These are phyloP conservation scores for Datura wrightii DNA, from an alignment of 257 asterid genomes.

Conservation along the genomic window DNA sequence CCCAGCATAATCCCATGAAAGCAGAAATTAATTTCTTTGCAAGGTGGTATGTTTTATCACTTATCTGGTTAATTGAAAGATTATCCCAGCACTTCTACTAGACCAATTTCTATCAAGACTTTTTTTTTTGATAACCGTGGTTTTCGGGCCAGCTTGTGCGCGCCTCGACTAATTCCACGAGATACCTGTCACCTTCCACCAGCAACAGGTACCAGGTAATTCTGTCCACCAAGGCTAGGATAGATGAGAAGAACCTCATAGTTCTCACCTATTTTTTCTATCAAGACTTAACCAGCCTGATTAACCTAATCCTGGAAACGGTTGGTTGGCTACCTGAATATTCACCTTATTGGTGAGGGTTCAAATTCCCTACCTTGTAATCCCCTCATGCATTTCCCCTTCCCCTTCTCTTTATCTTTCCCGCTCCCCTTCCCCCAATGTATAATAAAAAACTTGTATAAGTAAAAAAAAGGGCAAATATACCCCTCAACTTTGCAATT, in stretches of 20 bases:
- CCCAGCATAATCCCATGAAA: too few relatives aligned
- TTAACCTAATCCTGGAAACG: background rate
- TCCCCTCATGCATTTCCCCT: background rate
- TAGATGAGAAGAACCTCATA: too few relatives aligned
- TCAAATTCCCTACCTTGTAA: background rate
- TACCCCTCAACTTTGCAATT: too few relatives aligned
- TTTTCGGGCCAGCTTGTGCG: too few relatives aligned
- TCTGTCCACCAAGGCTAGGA: too few relatives aligned
- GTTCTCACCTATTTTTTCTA: background rate
- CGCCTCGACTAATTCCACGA: too few relatives aligned
- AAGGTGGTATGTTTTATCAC: too few relatives aligned
- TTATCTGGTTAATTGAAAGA: background rate
- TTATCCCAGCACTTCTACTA: background rate
- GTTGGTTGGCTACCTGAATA: background rate
- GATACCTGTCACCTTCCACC: too few relatives aligned
- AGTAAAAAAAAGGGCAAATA: background rate
- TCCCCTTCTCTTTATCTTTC: background rate
- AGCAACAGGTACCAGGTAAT: too few relatives aligned
- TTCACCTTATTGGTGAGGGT: constrained; percentile 3
- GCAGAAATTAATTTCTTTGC: too few relatives aligned
- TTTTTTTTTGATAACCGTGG: too few relatives aligned
- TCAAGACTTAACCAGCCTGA: background rate
- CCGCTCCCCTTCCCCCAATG: background rate
- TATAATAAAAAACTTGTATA: background rate
- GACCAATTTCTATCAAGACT: background rate